phyloP scores from a whole-genome alignment of 225 moss, liverwort and hornwort species.

The Anthoceros angustus region DNA sequence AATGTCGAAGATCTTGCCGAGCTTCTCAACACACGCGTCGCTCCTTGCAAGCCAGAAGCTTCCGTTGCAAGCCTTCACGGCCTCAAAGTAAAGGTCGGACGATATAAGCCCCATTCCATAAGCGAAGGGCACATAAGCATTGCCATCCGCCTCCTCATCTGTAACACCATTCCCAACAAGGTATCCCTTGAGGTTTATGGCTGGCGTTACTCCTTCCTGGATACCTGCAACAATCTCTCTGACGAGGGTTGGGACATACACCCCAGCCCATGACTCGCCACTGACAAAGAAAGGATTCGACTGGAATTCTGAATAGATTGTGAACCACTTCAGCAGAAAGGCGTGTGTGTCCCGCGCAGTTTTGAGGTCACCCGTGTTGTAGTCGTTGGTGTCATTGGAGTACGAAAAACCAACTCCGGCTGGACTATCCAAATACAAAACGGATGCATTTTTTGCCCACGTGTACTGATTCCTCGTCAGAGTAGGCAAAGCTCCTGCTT shows the following conservation, averaged over 20 bases:
- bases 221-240: slow-evolving; percentile 59
- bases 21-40: slow-evolving; percentile 19
- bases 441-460: slow-evolving; percentile 65
- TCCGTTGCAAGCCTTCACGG: slow-evolving; percentile 41
- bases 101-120: slow-evolving; percentile 87
- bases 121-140: slow-evolving; percentile 67
- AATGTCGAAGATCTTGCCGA: slow-evolving; percentile 26
- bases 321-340: slow-evolving; percentile 78
- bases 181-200: slow-evolving; percentile 82
- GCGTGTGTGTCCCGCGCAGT: slow-evolving; percentile 60
- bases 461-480: slow-evolving; percentile 52
- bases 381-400: slow-evolving; percentile 47
- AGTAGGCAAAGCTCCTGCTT: slow-evolving; percentile 30
- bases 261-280: slow-evolving; percentile 81
- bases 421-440: slow-evolving; percentile 84
- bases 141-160: slow-evolving; percentile 61
- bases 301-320: slow-evolving; percentile 49
- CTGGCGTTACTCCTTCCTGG: slow-evolving; percentile 48
- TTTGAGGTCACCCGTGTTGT: slow-evolving; percentile 60
- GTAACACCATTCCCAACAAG: slow-evolving; percentile 67
- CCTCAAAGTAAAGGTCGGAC: slow-evolving; percentile 38
- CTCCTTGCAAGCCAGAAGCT: slow-evolving; percentile 58
- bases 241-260: slow-evolving; percentile 76
- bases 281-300: slow-evolving; percentile 52
- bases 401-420: slow-evolving; percentile 77